Base-by-base conservation (phyloP, 768 basidiomycete species). In the Boletus sp. region DNA sequence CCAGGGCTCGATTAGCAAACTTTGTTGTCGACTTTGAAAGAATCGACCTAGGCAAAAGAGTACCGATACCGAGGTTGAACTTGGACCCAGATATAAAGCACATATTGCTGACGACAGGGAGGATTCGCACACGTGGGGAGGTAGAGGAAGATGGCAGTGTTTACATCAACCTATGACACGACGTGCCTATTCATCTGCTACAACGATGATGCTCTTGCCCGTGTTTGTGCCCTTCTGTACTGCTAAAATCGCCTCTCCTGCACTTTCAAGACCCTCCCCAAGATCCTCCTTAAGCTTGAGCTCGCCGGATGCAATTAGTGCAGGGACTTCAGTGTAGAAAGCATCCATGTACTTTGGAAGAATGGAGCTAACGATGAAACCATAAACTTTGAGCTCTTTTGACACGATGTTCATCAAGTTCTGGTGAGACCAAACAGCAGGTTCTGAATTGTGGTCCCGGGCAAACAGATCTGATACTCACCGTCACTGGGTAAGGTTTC, bases 251-350 rank as follows among this genome's bases (percentile, higher is more conserved):
- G 73, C 77, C 42, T 77, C 71, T 5, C 72, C 75, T 4, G 65
- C 72, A 17, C 64, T 64, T 36, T 80, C 79, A 36, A 85, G 67
- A 2, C 82, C 83, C 7, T 69, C 63, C 1, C 61, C 69, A 1
- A 81, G 39, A 44, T 84, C 77, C 57, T 84, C 83, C 8, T 59
- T 68, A 47, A 77, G 74, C 64, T 79, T 80, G 49, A 83, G 56
- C 62, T 81, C 75, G 4, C 83, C 81, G 4, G 65, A 72, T 4
- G 74, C 77, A 33, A 84, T 60, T 42, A 71, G 68, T 5, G 66
- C 63, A 5, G 81, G 77, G 5, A 84, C 50, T 11, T 65, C 72
- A 5, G 66, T 65, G 50, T 75, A 77, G 69, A 84, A 84, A 9
- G 76, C 76, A 8, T 68, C 69, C 1, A 52, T 55, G 64, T 77